Evolutionary conservation across 257 asterid genomes (phyloP).

Genomic region (Solanum gracilifrons): DNA sequence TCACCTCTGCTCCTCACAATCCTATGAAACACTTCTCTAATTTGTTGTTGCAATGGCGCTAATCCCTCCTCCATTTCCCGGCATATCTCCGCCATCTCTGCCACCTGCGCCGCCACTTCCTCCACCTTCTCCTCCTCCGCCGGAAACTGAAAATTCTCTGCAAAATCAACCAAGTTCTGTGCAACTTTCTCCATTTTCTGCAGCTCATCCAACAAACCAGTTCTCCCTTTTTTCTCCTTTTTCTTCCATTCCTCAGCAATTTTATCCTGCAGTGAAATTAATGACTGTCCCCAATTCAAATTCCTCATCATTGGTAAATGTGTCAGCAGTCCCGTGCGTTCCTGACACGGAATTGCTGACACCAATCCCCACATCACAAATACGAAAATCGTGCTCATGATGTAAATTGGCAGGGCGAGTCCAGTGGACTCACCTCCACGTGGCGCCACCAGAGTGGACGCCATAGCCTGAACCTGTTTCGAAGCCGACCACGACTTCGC

Average conservation of each 20-base stretch:
- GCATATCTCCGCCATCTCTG: slow-evolving; percentile 62
- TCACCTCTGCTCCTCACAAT: slow-evolving; percentile 84
- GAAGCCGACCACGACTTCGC: slow-evolving; percentile 89
- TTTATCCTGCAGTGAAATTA: slow-evolving; percentile 59
- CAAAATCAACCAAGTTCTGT: slow-evolving; percentile 39
- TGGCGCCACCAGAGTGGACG: slow-evolving; percentile 55
- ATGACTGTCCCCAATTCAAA: slow-evolving; percentile 56
- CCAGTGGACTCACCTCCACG: slow-evolving; percentile 61
- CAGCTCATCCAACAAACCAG: slow-evolving; percentile 68
- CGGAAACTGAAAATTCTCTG: slow-evolving; percentile 53
- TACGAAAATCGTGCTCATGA: slow-evolving; percentile 46
- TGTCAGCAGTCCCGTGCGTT: slow-evolving; percentile 44
- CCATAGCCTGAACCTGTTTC: slow-evolving; percentile 63
- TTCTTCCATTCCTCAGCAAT: slow-evolving; percentile 85
- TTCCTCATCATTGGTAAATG: slow-evolving; percentile 48
- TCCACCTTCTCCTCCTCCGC: slow-evolving; percentile 61
- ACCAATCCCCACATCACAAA: slow-evolving; percentile 85
- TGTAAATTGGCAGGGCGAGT: slow-evolving; percentile 46
- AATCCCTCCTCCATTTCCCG: slow-evolving; percentile 74
- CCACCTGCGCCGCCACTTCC: slow-evolving; percentile 46
- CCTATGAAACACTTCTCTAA: slow-evolving; percentile 87
- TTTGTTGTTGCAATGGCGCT: slow-evolving; percentile 59
- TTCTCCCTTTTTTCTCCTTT: slow-evolving; percentile 68
- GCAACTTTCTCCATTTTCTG: slow-evolving; percentile 75
- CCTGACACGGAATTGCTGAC: slow-evolving; percentile 86